phyloP scores from a whole-genome alignment of 2,329 filamentous ascomycete species.

The Colletotrichum sp. region DNA sequence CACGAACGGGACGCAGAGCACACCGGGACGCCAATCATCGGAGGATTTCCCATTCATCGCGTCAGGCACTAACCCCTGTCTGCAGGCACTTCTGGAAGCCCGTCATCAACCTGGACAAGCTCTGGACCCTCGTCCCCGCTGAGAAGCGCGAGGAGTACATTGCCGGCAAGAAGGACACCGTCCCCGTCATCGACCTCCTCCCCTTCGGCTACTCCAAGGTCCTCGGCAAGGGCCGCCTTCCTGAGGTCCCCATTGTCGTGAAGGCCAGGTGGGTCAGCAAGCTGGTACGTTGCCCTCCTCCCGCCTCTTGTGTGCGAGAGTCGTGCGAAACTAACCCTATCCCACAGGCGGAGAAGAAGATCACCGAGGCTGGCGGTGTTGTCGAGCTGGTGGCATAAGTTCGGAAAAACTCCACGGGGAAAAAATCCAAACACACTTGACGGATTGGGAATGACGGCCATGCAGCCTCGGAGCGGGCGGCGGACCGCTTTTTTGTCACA shows the following conservation, averaged over 20 bases:
- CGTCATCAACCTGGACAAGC: constrained; percentile 98
- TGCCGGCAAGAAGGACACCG: constrained; percentile 84
- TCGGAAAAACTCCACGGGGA: not conserved
- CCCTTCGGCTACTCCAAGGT: constrained; percentile 98
- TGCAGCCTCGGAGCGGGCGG: constrained; percentile 13
- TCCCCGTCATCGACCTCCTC: constrained; percentile 97
- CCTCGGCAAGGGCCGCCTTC: constrained; percentile 96
- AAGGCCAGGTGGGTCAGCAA: constrained; percentile 94
- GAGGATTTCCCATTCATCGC: not conserved
- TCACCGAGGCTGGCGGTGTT: constrained; percentile 96
- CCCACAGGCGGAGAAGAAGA: constrained; percentile 86
- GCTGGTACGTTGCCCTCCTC: constrained; percentile 48
- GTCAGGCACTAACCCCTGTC: not conserved
- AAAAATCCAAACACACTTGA: not conserved
- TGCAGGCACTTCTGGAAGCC: constrained; percentile 93
- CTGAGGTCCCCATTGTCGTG: constrained; percentile 91
- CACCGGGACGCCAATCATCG: not conserved
- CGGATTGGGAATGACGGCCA: constrained; percentile 16
- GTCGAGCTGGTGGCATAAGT: constrained; percentile 89
- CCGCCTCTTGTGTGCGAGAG: not conserved
- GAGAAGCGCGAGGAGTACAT: constrained; percentile 96
- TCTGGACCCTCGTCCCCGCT: constrained; percentile 92
- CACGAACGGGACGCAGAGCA: not conserved
- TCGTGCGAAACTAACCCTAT: not conserved
- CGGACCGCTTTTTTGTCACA: constrained; percentile 19